These are phyloP conservation scores for Fusarium staphyleae DNA, from an alignment of 2,329 filamentous ascomycete genomes.

Conservation along the genomic window DNA sequence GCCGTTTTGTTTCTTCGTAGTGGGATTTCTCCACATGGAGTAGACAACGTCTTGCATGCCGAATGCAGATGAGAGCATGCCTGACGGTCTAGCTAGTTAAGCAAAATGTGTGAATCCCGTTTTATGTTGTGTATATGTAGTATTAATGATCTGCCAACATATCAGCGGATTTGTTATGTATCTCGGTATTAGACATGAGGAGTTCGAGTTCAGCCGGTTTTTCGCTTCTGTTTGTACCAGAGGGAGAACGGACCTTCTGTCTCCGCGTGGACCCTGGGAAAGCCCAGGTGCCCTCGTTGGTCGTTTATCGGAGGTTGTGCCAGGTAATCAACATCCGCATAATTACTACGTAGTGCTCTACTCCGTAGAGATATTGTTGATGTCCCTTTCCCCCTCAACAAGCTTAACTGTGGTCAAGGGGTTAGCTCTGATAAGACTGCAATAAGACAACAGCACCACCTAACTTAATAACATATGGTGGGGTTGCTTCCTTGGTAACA, in stretches of 20 bases:
- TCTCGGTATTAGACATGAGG: no score
- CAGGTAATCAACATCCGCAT: conserved; percentile 34
- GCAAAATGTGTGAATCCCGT: conserved; percentile 22
- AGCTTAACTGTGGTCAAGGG: conserved; percentile 6
- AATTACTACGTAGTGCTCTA: conserved; percentile 18
- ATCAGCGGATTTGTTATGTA: no score
- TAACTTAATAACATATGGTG: no score
- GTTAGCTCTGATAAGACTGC: conserved; percentile 23
- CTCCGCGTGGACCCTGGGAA: conserved; percentile 8
- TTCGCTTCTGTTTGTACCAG: conserved; percentile 18
- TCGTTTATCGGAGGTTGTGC: conserved; percentile 25
- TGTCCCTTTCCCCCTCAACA: conserved; percentile 25
- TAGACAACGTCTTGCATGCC: conserved; percentile 20
- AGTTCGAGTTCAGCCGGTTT: conserved; percentile 1
- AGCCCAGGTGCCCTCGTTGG: conserved; percentile 13
- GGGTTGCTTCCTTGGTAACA: conserved; percentile 30
- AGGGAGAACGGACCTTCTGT: conserved; percentile 32
- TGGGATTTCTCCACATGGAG: conserved; percentile 20
- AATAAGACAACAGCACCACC: conserved; percentile 29
- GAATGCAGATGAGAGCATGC: background rate
- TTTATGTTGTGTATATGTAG: conserved; percentile 33
- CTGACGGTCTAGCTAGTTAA: background rate
- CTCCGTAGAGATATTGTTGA: conserved; percentile 9
- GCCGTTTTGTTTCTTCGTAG: conserved; percentile 1
- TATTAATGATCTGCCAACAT: conserved; percentile 14